Conservation (phyloP, 177 flowering plant genomes). For the Tripterygium wilfordii region DNA sequence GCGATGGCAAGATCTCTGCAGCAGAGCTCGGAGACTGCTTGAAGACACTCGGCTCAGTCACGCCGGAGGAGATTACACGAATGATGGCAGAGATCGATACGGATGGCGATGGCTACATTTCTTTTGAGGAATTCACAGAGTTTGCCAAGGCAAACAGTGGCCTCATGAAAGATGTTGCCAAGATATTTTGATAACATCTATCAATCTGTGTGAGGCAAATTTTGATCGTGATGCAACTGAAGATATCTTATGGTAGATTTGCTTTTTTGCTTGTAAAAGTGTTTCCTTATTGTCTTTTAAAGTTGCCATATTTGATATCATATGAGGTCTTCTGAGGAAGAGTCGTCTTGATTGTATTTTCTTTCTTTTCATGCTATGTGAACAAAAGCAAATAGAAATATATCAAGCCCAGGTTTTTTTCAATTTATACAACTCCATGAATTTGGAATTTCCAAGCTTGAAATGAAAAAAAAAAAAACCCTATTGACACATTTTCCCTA, state of each 20-base stretch:
- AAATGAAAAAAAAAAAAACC: conserved; percentile 1
- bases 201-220: not conserved
- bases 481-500: not conserved
- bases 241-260: not conserved
- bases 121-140: conserved; percentile 41
- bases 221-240: too few species aligned
- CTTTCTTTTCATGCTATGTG: not conserved
- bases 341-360: not conserved
- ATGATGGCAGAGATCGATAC: conserved; percentile 80
- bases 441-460: not conserved
- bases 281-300: too few species aligned
- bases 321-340: not conserved
- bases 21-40: conserved; percentile 28
- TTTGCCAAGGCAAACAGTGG: conserved; percentile 52
- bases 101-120: conserved; percentile 63
- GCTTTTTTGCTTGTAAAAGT: conserved; percentile 1
- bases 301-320: too few species aligned
- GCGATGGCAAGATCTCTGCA: conserved; percentile 32
- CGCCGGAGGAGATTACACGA: conserved; percentile 31
- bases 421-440: not conserved
- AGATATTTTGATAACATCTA: conserved; percentile 35
- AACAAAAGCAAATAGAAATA: too few species aligned
- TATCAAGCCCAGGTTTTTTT: not conserved
- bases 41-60: conserved; percentile 40
- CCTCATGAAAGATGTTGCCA: conserved; percentile 62